Conservation (phyloP, 176 grass and related monocot species). For the Carex littledalei region DNA sequence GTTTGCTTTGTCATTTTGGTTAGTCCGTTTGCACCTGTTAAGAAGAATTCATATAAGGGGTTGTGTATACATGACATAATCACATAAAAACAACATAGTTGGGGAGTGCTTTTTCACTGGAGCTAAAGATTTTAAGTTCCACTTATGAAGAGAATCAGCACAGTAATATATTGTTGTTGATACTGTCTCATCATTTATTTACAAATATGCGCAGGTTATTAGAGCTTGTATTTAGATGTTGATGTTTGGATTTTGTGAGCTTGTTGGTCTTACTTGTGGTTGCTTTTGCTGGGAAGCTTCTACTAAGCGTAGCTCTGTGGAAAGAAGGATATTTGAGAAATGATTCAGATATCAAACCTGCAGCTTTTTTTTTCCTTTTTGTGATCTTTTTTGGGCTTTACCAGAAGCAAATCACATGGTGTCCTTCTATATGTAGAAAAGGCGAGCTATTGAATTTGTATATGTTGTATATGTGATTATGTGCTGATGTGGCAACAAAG, state of each 20-base stretch:
- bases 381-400: not conserved
- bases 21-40: not conserved
- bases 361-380: not conserved
- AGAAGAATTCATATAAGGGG: not conserved
- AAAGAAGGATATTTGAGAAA: not conserved
- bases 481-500: not conserved
- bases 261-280: not conserved
- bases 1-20: not conserved
- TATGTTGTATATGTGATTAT: constrained; percentile 5
- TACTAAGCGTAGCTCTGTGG: not conserved
- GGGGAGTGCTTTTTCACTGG: not conserved
- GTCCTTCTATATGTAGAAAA: not conserved
- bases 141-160: not conserved
- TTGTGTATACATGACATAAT: not conserved
- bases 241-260: not conserved
- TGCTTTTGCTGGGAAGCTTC: constrained; percentile 1
- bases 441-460: not conserved
- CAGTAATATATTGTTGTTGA: not conserved
- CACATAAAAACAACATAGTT: not conserved
- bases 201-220: constrained; percentile 3
- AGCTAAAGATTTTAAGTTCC: not conserved
- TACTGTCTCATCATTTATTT: not conserved
- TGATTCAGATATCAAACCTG: not conserved
- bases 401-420: not conserved
- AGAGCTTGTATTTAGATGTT: constrained; percentile 4